A percentile compares a stretch with the other conserved stretches of the same genome.
Evolutionary conservation across 306 rosid genomes (phyloP).

Genomic region (Castanea crenata): DNA sequence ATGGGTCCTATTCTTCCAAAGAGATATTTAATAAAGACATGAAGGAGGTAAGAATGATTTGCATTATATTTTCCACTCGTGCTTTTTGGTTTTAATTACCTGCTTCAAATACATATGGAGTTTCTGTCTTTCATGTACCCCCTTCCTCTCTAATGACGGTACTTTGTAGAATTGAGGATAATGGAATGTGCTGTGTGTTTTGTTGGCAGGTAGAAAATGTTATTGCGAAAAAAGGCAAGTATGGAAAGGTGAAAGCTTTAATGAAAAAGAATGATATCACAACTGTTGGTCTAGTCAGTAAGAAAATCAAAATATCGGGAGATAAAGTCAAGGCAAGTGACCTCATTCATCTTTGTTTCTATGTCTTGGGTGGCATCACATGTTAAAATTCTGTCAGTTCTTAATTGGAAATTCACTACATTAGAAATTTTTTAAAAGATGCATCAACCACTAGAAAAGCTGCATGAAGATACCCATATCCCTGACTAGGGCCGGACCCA

Average conservation of each 20-base stretch:
- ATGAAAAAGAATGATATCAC: conserved; percentile 56
- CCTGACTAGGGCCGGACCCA: too few relatives aligned
- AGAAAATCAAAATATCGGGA: conserved; percentile 81
- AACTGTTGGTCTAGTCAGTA: conserved; percentile 48
- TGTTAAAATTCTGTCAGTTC: neutral
- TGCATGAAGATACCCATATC: neutral
- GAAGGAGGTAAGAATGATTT: conserved; percentile 52
- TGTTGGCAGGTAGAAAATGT: conserved; percentile 64
- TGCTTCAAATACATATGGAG: conserved; percentile 10
- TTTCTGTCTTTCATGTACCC: conserved; percentile 4
- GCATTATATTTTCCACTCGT: conserved; percentile 4
- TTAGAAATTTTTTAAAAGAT: neutral
- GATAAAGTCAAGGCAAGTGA: conserved; percentile 72
- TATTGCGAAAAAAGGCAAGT: conserved; percentile 49
- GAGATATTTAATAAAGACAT: conserved; percentile 44
- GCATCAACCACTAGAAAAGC: neutral
- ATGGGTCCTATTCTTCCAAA: conserved; percentile 58
- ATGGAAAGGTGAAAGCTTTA: conserved; percentile 51
- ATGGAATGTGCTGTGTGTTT: neutral
- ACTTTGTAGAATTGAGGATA: neutral
- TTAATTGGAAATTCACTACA: neutral
- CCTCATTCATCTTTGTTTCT: conserved; percentile 11
- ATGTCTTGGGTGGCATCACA: neutral
- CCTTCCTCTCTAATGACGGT: neutral
- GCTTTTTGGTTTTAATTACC: conserved; percentile 23